Percentiles rank a stretch among this genome's conserved stretches.
These are phyloP conservation scores for Sugiyamaella smithiae DNA, from an alignment of 805 yeast species.

Conservation along the genomic window DNA sequence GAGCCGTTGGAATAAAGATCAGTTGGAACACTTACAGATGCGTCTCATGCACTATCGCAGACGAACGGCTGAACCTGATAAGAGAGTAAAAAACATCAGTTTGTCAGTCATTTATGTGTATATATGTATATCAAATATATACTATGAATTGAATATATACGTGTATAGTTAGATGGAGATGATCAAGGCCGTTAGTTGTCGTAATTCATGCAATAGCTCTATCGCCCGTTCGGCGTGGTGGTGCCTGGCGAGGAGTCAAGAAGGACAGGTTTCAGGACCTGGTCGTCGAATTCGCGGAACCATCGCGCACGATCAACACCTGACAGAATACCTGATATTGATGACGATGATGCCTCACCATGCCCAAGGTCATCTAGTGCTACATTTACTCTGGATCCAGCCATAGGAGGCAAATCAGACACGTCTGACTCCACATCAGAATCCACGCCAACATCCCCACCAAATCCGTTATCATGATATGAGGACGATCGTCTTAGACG, in stretches of 20 bases:
- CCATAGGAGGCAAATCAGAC: constrained; percentile 37
- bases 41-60: too few relatives aligned
- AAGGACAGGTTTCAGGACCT: constrained; percentile 86
- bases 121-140: too few relatives aligned
- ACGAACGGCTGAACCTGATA: too few relatives aligned
- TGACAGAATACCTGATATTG: constrained; percentile 25
- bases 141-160: too few relatives aligned
- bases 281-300: constrained; percentile 93
- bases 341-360: constrained; percentile 9
- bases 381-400: constrained; percentile 17
- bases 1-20: too few relatives aligned
- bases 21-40: too few relatives aligned
- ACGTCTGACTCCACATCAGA: constrained; percentile 37
- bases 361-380: constrained; percentile 9
- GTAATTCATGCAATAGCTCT: not conserved
- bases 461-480: constrained; percentile 22
- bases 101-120: too few relatives aligned
- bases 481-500: constrained; percentile 19
- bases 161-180: too few relatives aligned
- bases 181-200: not conserved
- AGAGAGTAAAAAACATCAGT: too few relatives aligned
- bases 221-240: constrained; percentile 14
- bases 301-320: constrained; percentile 80
- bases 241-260: constrained; percentile 48
- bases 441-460: constrained; percentile 21